Percentiles rank a stretch among this genome's conserved stretches.
These are phyloP conservation scores for Prunus kanzakura DNA, from an alignment of 306 rosid genomes.

Conservation along the genomic window DNA sequence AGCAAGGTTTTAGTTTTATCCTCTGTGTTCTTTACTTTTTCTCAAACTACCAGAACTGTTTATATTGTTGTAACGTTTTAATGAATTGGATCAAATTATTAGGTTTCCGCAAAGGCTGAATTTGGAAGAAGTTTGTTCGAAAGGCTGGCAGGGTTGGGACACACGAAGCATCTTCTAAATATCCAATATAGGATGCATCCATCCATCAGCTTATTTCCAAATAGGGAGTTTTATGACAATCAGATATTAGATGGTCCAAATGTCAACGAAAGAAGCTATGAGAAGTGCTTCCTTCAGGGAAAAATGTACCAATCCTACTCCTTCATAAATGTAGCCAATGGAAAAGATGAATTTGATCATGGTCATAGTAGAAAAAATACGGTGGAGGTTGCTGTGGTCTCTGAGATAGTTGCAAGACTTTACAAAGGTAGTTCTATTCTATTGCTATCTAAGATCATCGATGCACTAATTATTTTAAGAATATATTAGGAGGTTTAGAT, in stretches of 20 bases:
- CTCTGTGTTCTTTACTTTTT: neutral
- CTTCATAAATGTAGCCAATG: constrained; percentile 32
- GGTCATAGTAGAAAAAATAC: constrained; percentile 28
- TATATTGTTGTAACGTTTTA: neutral
- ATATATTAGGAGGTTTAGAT: neutral
- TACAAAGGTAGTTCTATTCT: constrained; percentile 32
- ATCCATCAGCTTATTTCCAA: constrained; percentile 40
- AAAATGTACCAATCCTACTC: constrained; percentile 34
- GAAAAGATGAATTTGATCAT: constrained; percentile 28
- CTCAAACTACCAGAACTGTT: neutral
- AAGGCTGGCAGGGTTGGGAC: constrained; percentile 32
- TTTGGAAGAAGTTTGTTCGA: constrained; percentile 51
- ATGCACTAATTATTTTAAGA: neutral
- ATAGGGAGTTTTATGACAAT: constrained; percentile 26
- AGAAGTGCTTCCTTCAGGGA: constrained; percentile 17
- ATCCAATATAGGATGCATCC: constrained; percentile 44
- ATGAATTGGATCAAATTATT: neutral
- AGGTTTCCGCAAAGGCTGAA: constrained; percentile 26
- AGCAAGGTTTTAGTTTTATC: constrained; percentile 48
- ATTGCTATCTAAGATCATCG: neutral
- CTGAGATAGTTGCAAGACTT: constrained; percentile 44
- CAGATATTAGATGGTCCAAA: constrained; percentile 19
- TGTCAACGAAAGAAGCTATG: constrained; percentile 13
- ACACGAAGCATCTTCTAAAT: constrained; percentile 31
- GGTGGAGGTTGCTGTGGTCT: constrained; percentile 45